Conservation (phyloP, 495 filamentous ascomycete species). For the Baudoinia panamericana region DNA sequence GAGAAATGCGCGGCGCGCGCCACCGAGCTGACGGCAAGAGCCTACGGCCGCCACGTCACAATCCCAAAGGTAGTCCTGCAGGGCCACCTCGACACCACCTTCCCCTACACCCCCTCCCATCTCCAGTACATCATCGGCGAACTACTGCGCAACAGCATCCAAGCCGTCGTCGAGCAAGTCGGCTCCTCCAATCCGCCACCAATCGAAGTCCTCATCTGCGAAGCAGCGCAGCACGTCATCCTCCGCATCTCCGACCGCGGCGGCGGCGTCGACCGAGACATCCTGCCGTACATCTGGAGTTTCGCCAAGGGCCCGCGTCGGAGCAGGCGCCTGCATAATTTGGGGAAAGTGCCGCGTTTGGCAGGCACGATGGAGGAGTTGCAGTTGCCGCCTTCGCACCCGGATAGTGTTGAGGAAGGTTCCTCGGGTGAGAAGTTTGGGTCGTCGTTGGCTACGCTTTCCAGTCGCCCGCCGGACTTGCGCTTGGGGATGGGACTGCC, state of each 20-base stretch:
- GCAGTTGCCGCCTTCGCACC: conserved; percentile 11
- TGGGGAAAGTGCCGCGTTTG: conserved; percentile 78
- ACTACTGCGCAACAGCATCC: conserved; percentile 85
- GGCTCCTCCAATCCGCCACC: conserved; percentile 47
- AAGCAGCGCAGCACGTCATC: conserved; percentile 89
- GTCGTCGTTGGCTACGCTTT: conserved; percentile 62
- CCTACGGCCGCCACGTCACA: conserved; percentile 51
- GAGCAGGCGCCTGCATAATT: conserved; percentile 60
- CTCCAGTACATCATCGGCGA: conserved; percentile 96
- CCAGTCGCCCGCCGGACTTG: conserved; percentile 72
- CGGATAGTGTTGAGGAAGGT: neutral
- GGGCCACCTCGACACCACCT: conserved; percentile 77
- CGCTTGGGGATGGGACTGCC: conserved; percentile 88
- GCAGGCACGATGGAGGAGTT: conserved; percentile 92
- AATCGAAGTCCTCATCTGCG: conserved; percentile 88
- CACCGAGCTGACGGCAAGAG: conserved; percentile 52
- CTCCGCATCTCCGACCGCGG: conserved; percentile 92
- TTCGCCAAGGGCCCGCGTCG: conserved; percentile 83
- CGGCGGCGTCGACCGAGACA: conserved; percentile 73
- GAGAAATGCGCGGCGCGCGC: conserved; percentile 64
- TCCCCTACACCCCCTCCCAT: conserved; percentile 92
- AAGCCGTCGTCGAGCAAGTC: conserved; percentile 70
- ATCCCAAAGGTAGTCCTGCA: conserved; percentile 75
- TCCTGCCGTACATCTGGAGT: conserved; percentile 86
- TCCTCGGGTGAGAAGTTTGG: conserved; percentile 8